A percentile compares a stretch with the other conserved stretches of the same genome.
phyloP scores from a whole-genome alignment of 2,329 filamentous ascomycete species.

The Botryotinia globosa region DNA sequence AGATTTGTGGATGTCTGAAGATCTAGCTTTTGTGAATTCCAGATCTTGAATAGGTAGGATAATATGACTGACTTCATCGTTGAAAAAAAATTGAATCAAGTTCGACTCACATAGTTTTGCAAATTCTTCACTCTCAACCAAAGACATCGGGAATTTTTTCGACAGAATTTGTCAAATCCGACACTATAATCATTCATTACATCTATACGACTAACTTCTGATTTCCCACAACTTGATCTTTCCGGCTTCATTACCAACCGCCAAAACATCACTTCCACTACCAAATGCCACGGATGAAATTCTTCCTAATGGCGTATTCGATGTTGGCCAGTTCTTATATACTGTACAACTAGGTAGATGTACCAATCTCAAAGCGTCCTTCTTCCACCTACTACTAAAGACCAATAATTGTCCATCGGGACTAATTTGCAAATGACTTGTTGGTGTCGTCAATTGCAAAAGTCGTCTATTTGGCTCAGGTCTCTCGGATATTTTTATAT shows the following conservation, averaged over 20 bases:
- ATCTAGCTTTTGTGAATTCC: not conserved
- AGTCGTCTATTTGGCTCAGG: conserved; percentile 72
- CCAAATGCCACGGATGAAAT: conserved; percentile 73
- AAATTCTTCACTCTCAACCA: not conserved
- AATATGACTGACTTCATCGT: not conserved
- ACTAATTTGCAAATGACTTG: conserved; percentile 76
- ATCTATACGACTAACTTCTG: conserved; percentile 48
- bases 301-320: conserved; percentile 80
- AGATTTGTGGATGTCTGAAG: not conserved
- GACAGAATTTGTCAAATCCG: not conserved
- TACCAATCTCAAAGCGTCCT: conserved; percentile 80
- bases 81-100: not conserved
- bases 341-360: conserved; percentile 91
- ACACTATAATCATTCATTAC: conserved; percentile 10
- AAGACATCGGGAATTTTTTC: not conserved
- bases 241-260: conserved; percentile 84
- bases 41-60: not conserved
- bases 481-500: conserved; percentile 56
- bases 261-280: conserved; percentile 64
- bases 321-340: conserved; percentile 95
- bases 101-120: not conserved
- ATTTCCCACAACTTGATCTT: conserved; percentile 93
- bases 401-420: conserved; percentile 86
- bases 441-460: conserved; percentile 84
- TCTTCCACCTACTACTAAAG: conserved; percentile 83